These are phyloP conservation scores for Aspergillus nidulans DNA, from an alignment of 495 filamentous ascomycete genomes.

Conservation along the genomic window DNA sequence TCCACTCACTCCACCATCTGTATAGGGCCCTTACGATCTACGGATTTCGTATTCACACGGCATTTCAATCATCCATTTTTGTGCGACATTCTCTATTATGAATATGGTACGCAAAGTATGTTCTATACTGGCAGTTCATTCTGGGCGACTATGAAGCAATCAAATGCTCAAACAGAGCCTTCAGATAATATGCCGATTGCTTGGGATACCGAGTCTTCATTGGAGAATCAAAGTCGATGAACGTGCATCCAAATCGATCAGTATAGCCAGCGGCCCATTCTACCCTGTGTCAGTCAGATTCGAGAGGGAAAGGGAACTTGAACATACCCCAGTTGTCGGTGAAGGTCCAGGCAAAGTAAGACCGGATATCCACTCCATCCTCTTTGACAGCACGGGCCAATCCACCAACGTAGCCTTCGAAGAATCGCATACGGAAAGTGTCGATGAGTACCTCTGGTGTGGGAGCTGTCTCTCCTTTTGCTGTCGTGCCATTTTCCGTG, in stretches of 20 bases:
- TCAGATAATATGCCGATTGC: conserved; percentile 40
- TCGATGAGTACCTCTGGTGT: conserved; percentile 38
- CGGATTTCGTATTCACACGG: too few species aligned
- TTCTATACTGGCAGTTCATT: neutral
- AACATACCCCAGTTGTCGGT: conserved; percentile 40
- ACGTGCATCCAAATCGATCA: conserved; percentile 43
- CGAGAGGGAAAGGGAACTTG: neutral
- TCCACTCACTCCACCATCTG: too few species aligned
- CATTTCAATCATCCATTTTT: too few species aligned
- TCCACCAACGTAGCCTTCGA: conserved; percentile 42
- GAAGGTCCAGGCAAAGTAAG: conserved; percentile 48
- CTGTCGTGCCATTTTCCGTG: conserved; percentile 48
- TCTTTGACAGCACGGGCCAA: conserved; percentile 40
- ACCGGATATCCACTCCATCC: conserved; percentile 41
- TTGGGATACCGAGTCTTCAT: conserved; percentile 46
- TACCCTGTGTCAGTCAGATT: conserved; percentile 4
- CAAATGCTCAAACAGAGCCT: conserved; percentile 38
- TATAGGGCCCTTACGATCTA: too few species aligned
- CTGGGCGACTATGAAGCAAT: conserved; percentile 11
- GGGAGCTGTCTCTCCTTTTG: conserved; percentile 41
- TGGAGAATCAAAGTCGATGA: conserved; percentile 39
- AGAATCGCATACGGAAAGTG: conserved; percentile 41
- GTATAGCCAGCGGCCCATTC: conserved; percentile 49
- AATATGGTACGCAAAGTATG: neutral
- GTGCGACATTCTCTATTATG: neutral